Percentiles rank a stretch among this genome's conserved stretches.
Evolutionary conservation across 495 filamentous ascomycete species (phyloP).

Genomic region (Gamarada debralockiae): DNA sequence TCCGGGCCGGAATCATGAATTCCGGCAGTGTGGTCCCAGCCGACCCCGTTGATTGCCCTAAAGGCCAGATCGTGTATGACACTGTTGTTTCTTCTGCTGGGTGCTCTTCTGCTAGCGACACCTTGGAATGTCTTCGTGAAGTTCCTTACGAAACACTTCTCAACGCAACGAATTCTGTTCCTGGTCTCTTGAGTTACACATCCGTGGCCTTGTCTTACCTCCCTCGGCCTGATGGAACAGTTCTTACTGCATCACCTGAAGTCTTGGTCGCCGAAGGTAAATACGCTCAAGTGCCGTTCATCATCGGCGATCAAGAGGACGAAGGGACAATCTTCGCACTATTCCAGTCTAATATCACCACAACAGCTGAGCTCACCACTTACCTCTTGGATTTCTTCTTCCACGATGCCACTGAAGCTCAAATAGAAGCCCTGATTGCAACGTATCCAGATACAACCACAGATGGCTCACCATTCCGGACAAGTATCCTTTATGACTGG

Average conservation of each 20-base stretch:
- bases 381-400: conserved; percentile 55
- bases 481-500: conserved; percentile 53
- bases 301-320: conserved; percentile 55
- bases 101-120: conserved; percentile 50
- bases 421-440: conserved; percentile 38
- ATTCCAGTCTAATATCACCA: conserved; percentile 61
- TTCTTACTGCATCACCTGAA: conserved; percentile 52
- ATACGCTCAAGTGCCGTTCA: conserved; percentile 52
- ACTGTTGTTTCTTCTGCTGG: conserved; percentile 54
- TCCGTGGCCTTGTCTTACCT: conserved; percentile 60
- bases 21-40: conserved; percentile 61
- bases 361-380: conserved; percentile 47
- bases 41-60: conserved; percentile 54
- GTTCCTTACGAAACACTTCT: conserved; percentile 56
- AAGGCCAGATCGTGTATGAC: conserved; percentile 61
- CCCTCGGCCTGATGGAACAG: conserved; percentile 58
- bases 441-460: conserved; percentile 39
- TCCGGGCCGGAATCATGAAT: conserved; percentile 59
- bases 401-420: conserved; percentile 29
- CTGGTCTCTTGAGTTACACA: conserved; percentile 57
- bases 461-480: conserved; percentile 59
- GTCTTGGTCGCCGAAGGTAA: conserved; percentile 39
- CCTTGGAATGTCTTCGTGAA: conserved; percentile 58
- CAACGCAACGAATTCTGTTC: conserved; percentile 61
- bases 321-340: conserved; percentile 58